Evolutionary conservation across 192 early-diverging fungal genomes (phyloP), one percentile per base, ranked within the genome.

Genomic region (Backusella westeae): DNA sequence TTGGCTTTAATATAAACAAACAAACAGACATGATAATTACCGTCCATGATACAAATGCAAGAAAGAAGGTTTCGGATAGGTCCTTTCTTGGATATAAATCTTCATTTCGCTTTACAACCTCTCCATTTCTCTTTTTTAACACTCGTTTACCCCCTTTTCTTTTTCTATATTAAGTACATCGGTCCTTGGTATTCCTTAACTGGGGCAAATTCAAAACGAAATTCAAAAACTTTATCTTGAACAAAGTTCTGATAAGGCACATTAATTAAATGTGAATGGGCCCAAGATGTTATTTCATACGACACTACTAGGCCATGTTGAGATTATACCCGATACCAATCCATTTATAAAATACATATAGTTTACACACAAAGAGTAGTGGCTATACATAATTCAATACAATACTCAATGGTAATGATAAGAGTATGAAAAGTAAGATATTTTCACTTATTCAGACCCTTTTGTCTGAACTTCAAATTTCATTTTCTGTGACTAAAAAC

Each of bases 401-500:
- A 39, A 39, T 39, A 9, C 38, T 2, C 10, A 39, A 12, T 39
- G 38, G 38, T 0, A 39, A 14, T 17, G n/a, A 21, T 21, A 56
- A n/a, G 53, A 56, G 9, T 56, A 9, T 10, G 0, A 56, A 21
- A 23, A 44, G 0, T 15, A 44, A 44, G 4, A 9, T 17, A 44
- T 17, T 17, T 44, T 44, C 14, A 44, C 15, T 44, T 44, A 39
- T 39, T 44, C 42, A 44, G 42, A 17, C 15, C 42, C 15, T 44
- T 44, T 29, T 26, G 56, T 63, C 56, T 63, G 56, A 63, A 63
- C 56, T 63, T 63, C 29, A 63, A 63, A 10, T 59, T 59, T 59
- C 53, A 23, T 59, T 59, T 59, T 63, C 56, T 63, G 26, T 63
- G 56, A 63, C 56, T 63, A 63, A 63, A 63, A 63, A 63, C 56